Base-by-base conservation (phyloP, 306 rosid genomes). In the Castanospermum australe region DNA sequence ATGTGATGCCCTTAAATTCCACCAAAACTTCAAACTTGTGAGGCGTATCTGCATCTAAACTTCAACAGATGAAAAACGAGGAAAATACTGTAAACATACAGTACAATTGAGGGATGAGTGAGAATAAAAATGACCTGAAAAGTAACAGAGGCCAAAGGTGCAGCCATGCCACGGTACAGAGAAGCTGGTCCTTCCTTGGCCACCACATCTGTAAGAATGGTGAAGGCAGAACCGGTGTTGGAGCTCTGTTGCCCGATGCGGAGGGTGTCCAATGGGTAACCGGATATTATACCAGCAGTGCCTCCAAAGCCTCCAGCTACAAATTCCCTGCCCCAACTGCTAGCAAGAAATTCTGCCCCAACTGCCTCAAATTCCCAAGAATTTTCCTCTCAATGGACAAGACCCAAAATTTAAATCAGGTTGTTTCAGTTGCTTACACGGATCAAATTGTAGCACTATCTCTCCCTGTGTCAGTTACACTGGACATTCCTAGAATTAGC, bases 271-370 rank as follows among this genome's bases (percentile, higher is more conserved):
- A 92, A 87, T 2, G 91, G 94, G 63, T 89, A 88, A 48, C 97
- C 94, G 24, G 91, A 88, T 70, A 91, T 18, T 3, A 91, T 51
- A 35, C 97, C 92, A 5, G 94, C 92, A 24, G 82, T 61, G 41
- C 97, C 94, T 21, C 97, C 93, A 63, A 83, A 74, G 0, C 97
- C 93, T 18, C 92, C 93, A 0, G 93, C 97, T 30, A 91, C 90
- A 85, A 91, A 91, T 50, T 91, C 97, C 74, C 56, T 86, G 0
- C 93, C 89, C 86, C 87, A 86, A 71, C 87, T 91, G 80, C 25
- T 84, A 7, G 89, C 96, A 13, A 89, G 80, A 71, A 85, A 86
- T 63, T 85, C 88, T 22, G 82, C 87, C 91, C 82, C n/a, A n/a
- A n/a, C n/a, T n/a, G n/a, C 42, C 25, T 13, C 64, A 28, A 47